Conservation (phyloP, 768 basidiomycete species). For the Pisolithus microcarpus region DNA sequence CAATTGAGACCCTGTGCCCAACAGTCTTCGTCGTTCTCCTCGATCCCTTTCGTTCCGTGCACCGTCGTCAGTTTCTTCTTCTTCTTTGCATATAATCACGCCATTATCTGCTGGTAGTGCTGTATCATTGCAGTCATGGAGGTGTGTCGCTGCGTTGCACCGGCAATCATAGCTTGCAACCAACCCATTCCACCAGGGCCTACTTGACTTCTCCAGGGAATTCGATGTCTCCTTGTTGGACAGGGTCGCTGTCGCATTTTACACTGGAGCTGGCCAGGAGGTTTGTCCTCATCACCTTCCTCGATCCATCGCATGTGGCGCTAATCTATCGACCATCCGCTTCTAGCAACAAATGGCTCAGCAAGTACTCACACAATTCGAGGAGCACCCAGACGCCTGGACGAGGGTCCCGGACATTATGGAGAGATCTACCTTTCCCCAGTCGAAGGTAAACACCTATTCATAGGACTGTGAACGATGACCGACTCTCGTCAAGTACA, state of each 20-base stretch:
- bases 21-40: constrained; percentile 17
- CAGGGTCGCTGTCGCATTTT: constrained; percentile 88
- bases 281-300: constrained; percentile 37
- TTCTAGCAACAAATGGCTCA: constrained; percentile 90
- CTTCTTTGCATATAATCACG: constrained; percentile 3
- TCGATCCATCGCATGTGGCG: not conserved
- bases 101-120: constrained; percentile 1
- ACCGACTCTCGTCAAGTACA: constrained; percentile 53
- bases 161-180: constrained; percentile 1
- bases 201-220: constrained; percentile 90
- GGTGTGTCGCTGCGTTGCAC: constrained; percentile 17
- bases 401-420: constrained; percentile 93
- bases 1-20: constrained; percentile 27
- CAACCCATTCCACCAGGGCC: constrained; percentile 41
- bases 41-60: constrained; percentile 7
- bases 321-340: constrained; percentile 6
- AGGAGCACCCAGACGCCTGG: constrained; percentile 96
- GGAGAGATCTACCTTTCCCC: constrained; percentile 74
- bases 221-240: constrained; percentile 92
- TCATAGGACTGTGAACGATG: not conserved
- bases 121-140: constrained; percentile 28
- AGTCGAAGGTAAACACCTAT: constrained; percentile 59
- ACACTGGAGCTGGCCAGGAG: constrained; percentile 77
- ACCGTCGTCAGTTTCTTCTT: constrained; percentile 5
- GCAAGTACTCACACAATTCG: constrained; percentile 89